Conservation (phyloP, 805 yeast genomes). For the Yarrowia sp. region DNA sequence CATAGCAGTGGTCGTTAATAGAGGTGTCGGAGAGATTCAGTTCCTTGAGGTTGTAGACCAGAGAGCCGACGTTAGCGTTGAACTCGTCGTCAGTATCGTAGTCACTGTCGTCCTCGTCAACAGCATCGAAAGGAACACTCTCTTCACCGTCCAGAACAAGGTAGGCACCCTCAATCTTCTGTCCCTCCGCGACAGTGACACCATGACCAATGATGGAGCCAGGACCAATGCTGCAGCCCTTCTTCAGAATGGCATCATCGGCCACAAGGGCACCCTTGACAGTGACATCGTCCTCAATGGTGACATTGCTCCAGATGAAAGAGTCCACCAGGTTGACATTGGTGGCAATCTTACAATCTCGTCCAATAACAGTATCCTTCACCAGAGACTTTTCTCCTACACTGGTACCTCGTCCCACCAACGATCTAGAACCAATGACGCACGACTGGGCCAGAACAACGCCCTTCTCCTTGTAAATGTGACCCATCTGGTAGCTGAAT, state of each 20-base stretch:
- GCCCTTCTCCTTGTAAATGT: constrained; percentile 85
- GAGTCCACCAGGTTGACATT: constrained; percentile 75
- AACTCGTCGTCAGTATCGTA: constrained; percentile 38
- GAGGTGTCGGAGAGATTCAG: constrained; percentile 50
- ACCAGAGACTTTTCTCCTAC: constrained; percentile 79
- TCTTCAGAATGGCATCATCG: constrained; percentile 61
- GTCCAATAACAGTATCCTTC: constrained; percentile 79
- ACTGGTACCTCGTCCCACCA: constrained; percentile 76
- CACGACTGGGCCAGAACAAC: constrained; percentile 96
- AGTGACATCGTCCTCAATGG: constrained; percentile 67
- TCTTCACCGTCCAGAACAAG: constrained; percentile 51
- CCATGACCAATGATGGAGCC: constrained; percentile 82
- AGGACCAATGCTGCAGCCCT: constrained; percentile 60
- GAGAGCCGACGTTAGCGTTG: constrained; percentile 41
- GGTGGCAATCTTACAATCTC: constrained; percentile 82
- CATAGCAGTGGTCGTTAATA: constrained; percentile 43
- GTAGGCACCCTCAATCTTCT: constrained; percentile 44
- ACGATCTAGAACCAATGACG: constrained; percentile 77
- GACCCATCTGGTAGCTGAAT: constrained; percentile 80
- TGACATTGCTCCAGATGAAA: constrained; percentile 85
- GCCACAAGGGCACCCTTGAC: constrained; percentile 77
- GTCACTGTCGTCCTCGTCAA: constrained; percentile 49
- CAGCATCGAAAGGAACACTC: constrained; percentile 44
- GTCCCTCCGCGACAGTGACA: constrained; percentile 67
- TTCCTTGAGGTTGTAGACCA: constrained; percentile 46